phyloP scores from a whole-genome alignment of 352 stramenopile species.

The Globisporangium solare region DNA sequence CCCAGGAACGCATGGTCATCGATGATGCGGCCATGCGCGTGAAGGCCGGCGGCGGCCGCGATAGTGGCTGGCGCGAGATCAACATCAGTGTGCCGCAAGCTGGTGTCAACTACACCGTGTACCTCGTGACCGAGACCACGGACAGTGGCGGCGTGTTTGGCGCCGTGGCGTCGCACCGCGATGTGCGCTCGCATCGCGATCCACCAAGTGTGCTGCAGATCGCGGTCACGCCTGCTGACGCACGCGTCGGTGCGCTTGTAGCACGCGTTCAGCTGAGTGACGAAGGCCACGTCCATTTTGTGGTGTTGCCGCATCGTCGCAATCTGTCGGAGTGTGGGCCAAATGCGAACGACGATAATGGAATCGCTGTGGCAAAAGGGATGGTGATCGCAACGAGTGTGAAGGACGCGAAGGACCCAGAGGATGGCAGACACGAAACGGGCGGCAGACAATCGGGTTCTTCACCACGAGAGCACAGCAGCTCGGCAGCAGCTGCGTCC shows the following conservation, averaged over 20 bases:
- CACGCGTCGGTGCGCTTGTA: constrained; percentile 60
- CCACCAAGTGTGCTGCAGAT: constrained; percentile 33
- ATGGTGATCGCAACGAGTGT: constrained; percentile 11
- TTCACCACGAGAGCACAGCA: not conserved
- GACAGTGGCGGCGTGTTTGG: constrained; percentile 69
- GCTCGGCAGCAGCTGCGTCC: not conserved
- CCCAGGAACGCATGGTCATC: constrained; percentile 31
- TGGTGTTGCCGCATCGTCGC: constrained; percentile 34
- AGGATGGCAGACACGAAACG: not conserved
- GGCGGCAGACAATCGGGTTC: too few species aligned
- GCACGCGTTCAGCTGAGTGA: constrained; percentile 43
- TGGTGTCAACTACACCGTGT: constrained; percentile 62
- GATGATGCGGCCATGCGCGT: constrained; percentile 20
- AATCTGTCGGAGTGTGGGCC: constrained; percentile 12
- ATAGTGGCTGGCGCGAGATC: constrained; percentile 49
- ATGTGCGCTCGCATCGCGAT: constrained; percentile 46
- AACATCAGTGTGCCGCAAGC: constrained; percentile 46
- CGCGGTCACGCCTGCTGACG: constrained; percentile 42
- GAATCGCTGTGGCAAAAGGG: constrained; percentile 8
- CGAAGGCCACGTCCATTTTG: constrained; percentile 60
- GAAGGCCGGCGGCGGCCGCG: constrained; percentile 4
- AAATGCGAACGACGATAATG: not conserved
- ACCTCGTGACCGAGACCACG: constrained; percentile 68
- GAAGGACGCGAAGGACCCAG: not conserved
- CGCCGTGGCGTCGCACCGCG: constrained; percentile 51